phyloP scores from a whole-genome alignment of 495 filamentous ascomycete species.

The Penicillium coffeae region DNA sequence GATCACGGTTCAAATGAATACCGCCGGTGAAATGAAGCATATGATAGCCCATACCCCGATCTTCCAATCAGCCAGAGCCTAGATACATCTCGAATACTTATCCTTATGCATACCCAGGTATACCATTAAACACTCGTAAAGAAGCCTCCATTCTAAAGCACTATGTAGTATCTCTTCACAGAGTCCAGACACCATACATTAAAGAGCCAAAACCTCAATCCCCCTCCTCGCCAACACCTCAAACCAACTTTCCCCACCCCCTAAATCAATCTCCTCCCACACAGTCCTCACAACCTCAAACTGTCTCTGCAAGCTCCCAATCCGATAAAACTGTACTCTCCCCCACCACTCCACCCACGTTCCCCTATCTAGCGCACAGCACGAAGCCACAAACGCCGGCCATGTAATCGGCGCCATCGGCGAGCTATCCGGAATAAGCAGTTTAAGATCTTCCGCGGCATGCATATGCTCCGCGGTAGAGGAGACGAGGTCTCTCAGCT shows the following conservation, averaged over 20 bases:
- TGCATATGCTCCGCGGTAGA: background rate
- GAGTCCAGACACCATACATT: background rate
- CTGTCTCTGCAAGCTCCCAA: background rate
- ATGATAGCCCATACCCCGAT: too few species aligned
- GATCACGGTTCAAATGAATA: too few species aligned
- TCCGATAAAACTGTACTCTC: background rate
- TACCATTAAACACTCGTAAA: too few species aligned
- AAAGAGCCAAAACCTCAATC: background rate
- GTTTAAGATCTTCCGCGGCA: background rate
- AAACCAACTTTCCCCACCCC: background rate
- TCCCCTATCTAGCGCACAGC: background rate
- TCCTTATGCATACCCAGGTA: too few species aligned
- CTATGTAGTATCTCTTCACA: too few species aligned
- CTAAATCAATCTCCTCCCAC: background rate
- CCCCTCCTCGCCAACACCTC: background rate
- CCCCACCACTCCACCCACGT: background rate
- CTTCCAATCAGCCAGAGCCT: too few species aligned
- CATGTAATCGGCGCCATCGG: slow-evolving; percentile 1
- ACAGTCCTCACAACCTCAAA: background rate
- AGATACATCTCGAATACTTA: too few species aligned
- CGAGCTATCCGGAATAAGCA: background rate
- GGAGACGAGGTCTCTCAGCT: background rate
- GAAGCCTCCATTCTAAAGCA: too few species aligned
- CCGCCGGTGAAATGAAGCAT: too few species aligned
- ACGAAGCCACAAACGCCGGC: background rate